A percentile compares a stretch with the other conserved stretches of the same genome.
phyloP scores from a whole-genome alignment of 1,139 yeast genomes.

The Zygoascus sp. region DNA sequence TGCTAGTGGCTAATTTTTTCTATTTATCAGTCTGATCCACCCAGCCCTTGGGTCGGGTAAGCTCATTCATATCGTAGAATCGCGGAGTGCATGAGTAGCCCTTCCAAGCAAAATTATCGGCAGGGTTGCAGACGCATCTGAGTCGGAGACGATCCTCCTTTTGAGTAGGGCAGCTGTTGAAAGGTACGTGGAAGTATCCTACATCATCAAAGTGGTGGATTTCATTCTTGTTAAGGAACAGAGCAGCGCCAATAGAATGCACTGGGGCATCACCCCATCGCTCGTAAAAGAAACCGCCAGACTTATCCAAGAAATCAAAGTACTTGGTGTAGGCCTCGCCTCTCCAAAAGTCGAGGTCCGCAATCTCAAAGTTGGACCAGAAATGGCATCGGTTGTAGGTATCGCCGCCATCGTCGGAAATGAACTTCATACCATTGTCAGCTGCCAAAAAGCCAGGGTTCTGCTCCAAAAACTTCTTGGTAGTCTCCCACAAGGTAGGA shows the following conservation, averaged over 20 bases:
- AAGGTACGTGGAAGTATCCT: slow-evolving; percentile 81
- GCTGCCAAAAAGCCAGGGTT: slow-evolving; percentile 56
- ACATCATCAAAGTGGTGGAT: slow-evolving; percentile 77
- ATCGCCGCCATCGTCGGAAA: slow-evolving; percentile 61
- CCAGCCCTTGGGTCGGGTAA: slow-evolving; percentile 76
- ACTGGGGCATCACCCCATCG: slow-evolving; percentile 97
- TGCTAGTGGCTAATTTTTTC: slow-evolving; percentile 9
- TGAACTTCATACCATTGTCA: slow-evolving; percentile 62
- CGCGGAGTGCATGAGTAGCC: slow-evolving; percentile 80
- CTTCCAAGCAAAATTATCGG: slow-evolving; percentile 76
- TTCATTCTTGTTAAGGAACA: slow-evolving; percentile 58
- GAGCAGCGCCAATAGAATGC: slow-evolving; percentile 74
- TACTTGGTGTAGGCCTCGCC: slow-evolving; percentile 59
- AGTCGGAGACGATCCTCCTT: slow-evolving; percentile 39
- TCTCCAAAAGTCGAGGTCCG: slow-evolving; percentile 72
- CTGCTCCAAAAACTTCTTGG: slow-evolving; percentile 59
- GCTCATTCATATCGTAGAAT: slow-evolving; percentile 58
- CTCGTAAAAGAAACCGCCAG: slow-evolving; percentile 89
- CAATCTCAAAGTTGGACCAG: slow-evolving; percentile 93
- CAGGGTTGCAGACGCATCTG: slow-evolving; percentile 51
- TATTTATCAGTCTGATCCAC: slow-evolving; percentile 34
- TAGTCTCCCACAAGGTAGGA: slow-evolving; percentile 75
- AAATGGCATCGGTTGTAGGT: slow-evolving; percentile 80
- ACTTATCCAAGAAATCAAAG: slow-evolving; percentile 64
- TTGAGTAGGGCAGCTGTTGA: slow-evolving; percentile 65